Percentiles rank a stretch among this genome's conserved stretches.
Evolutionary conservation across 225 moss, liverwort and hornwort genomes (phyloP).

Genomic region (Physcomitrium patens): DNA sequence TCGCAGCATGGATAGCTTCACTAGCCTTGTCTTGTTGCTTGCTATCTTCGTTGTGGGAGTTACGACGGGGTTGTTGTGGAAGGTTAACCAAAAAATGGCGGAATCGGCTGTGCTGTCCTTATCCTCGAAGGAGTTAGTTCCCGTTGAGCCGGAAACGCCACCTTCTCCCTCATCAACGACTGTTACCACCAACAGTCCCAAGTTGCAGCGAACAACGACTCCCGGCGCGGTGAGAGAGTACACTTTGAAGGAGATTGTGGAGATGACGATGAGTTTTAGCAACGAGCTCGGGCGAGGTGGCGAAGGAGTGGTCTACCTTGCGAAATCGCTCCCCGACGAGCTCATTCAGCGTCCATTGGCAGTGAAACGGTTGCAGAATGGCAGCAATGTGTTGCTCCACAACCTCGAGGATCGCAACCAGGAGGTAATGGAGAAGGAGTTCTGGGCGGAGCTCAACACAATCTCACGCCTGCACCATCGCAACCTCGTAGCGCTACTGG

Average conservation of each 20-base stretch:
- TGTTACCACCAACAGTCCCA: slow-evolving; percentile 36
- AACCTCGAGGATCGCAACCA: slow-evolving; percentile 44
- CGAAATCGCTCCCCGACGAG: slow-evolving; percentile 39
- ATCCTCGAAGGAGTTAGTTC: slow-evolving; percentile 33
- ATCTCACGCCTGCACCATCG: slow-evolving; percentile 59
- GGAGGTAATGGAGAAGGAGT: slow-evolving; percentile 50
- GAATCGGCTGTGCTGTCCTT: slow-evolving; percentile 11
- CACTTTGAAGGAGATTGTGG: slow-evolving; percentile 35
- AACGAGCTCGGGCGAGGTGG: slow-evolving; percentile 59
- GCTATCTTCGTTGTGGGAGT: slow-evolving; percentile 55
- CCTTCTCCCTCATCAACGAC: slow-evolving; percentile 37
- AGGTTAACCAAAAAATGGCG: slow-evolving; percentile 13
- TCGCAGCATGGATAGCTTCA: slow-evolving; percentile 30
- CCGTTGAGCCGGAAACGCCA: slow-evolving; percentile 13
- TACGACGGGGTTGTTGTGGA: slow-evolving; percentile 48
- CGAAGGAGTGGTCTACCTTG: slow-evolving; percentile 54
- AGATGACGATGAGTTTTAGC: slow-evolving; percentile 49
- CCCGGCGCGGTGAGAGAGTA: slow-evolving; percentile 57
- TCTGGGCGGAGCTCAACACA: slow-evolving; percentile 57
- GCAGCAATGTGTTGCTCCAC: slow-evolving; percentile 40
- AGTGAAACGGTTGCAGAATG: slow-evolving; percentile 54
- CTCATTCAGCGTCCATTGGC: slow-evolving; percentile 41
- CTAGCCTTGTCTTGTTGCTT: slow-evolving; percentile 37
- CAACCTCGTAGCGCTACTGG: slow-evolving; percentile 57
- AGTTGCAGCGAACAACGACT: slow-evolving; percentile 37